Evolutionary conservation across 1,284 basidiomycete species (phyloP).

Genomic region (Microbotryum lychnidis-dioicae): DNA sequence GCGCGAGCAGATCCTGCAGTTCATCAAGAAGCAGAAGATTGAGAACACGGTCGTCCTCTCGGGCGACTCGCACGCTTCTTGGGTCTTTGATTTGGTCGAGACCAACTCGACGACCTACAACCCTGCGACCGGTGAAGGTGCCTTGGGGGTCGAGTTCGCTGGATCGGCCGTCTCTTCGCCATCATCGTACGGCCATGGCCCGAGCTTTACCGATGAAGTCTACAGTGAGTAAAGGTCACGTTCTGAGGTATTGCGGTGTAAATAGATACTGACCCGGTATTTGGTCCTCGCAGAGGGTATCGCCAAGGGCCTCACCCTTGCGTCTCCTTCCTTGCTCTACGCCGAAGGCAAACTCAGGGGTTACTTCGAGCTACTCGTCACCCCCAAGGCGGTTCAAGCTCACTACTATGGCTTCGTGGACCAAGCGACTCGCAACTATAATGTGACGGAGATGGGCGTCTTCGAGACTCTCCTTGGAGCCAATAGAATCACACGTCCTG

Average conservation of each 20-base stretch:
- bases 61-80: slow-evolving; percentile 60
- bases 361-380: slow-evolving; percentile 47
- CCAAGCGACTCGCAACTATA: slow-evolving; percentile 12
- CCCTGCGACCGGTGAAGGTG: slow-evolving; percentile 49
- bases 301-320: slow-evolving; percentile 44
- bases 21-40: slow-evolving; percentile 51
- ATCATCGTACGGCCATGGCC: slow-evolving; percentile 47
- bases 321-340: slow-evolving; percentile 55
- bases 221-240: not conserved
- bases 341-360: slow-evolving; percentile 57
- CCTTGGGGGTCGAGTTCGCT: slow-evolving; percentile 58
- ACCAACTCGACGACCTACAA: slow-evolving; percentile 45
- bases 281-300: slow-evolving; percentile 27
- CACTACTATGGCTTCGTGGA: slow-evolving; percentile 54
- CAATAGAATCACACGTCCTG: slow-evolving; percentile 52
- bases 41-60: slow-evolving; percentile 52
- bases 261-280: slow-evolving; percentile 36
- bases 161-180: slow-evolving; percentile 56
- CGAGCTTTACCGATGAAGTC: not conserved
- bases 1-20: slow-evolving; percentile 52
- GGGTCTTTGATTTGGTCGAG: slow-evolving; percentile 48
- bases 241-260: slow-evolving; percentile 16
- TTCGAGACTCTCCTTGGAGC: slow-evolving; percentile 42
- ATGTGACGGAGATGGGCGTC: slow-evolving; percentile 31
- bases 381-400: slow-evolving; percentile 47